Base-by-base conservation (phyloP, 495 filamentous ascomycete genomes). In the Penicillium paradoxum region DNA sequence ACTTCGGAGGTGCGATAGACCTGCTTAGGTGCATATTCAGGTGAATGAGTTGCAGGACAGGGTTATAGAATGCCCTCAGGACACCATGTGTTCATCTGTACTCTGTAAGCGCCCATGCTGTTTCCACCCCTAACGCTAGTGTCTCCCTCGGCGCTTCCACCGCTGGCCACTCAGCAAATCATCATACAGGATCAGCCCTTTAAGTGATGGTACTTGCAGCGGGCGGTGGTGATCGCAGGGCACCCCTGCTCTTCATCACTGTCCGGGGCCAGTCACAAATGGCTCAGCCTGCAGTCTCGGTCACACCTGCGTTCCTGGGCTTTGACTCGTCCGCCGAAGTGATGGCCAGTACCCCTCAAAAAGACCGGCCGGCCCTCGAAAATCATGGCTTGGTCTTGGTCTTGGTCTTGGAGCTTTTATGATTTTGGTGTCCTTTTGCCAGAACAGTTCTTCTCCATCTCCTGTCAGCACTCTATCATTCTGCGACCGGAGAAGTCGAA, bases 261-360 rank as follows among this genome's bases (percentile, higher is more conserved):
- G 19, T 38, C 32, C 24, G 24, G 38, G 49, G 40, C 56, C 59
- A 63, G 34, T 62, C 48, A 60, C 18, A 17, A 13, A 40, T 53
- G 24, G 36, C 33, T 51, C 40, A 36, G 50, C 49, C 61, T 73
- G 71, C 69, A 65, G 64, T 60, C 40, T 41, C 58, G 51, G 62
- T 73, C 71, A 73, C 69, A 72, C 63, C 57, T 44, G 44, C 33
- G 45, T 47, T 67, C 56, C 58, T 57, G 59, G 56, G 45, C 62
- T 54, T 52, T 70, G 32, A 73, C 70, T 73, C 64, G 70, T 63
- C 66, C 58, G 54, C 41, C 34, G 33, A 13, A 21, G 46, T 29
- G 46, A 56, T 53, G 43, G 53, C 46, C 50, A 17, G 37, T 48
- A 49, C 59, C 62, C 71, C 67, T 74, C 66, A 73, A 71, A 73